Evolutionary conservation across 2,329 filamentous ascomycete species (phyloP).

Genomic region (Penicillium sp.): DNA sequence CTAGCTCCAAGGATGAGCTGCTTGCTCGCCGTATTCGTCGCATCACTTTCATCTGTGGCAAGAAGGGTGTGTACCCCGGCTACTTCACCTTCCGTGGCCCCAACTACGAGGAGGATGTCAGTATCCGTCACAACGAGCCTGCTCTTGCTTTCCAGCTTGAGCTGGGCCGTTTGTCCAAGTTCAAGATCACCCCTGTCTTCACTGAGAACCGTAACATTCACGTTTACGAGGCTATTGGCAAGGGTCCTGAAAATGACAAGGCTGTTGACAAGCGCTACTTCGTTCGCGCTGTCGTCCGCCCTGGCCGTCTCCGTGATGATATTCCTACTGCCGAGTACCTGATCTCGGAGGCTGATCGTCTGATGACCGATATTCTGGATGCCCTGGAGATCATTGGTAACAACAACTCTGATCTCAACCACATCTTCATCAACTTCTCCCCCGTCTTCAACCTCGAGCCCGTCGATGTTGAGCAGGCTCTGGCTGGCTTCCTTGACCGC

Average conservation of each 20-base stretch:
- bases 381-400: slow-evolving; percentile 98
- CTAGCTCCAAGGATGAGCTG: slow-evolving; percentile 81
- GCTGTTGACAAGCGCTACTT: slow-evolving; percentile 83
- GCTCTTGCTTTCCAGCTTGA: slow-evolving; percentile 98
- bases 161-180: slow-evolving; percentile 88
- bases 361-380: slow-evolving; percentile 97
- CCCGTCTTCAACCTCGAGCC: slow-evolving; percentile 92
- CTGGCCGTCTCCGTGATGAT: slow-evolving; percentile 91
- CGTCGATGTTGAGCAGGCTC: slow-evolving; percentile 84
- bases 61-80: slow-evolving; percentile 89
- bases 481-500: slow-evolving; percentile 93
- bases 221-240: slow-evolving; percentile 95
- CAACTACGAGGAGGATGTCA: slow-evolving; percentile 83
- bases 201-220: slow-evolving; percentile 99
- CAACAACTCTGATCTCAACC: slow-evolving; percentile 98
- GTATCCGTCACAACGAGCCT: slow-evolving; percentile 95
- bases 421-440: slow-evolving; percentile 99
- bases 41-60: slow-evolving; percentile 94
- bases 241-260: slow-evolving; percentile 84
- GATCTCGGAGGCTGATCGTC: slow-evolving; percentile 91
- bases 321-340: slow-evolving; percentile 98
- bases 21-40: slow-evolving; percentile 79
- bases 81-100: slow-evolving; percentile 99
- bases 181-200: slow-evolving; percentile 97
- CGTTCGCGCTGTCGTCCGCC: slow-evolving; percentile 90